phyloP scores from a whole-genome alignment of 208 protist species.

The Trypanosoma scelopori region DNA sequence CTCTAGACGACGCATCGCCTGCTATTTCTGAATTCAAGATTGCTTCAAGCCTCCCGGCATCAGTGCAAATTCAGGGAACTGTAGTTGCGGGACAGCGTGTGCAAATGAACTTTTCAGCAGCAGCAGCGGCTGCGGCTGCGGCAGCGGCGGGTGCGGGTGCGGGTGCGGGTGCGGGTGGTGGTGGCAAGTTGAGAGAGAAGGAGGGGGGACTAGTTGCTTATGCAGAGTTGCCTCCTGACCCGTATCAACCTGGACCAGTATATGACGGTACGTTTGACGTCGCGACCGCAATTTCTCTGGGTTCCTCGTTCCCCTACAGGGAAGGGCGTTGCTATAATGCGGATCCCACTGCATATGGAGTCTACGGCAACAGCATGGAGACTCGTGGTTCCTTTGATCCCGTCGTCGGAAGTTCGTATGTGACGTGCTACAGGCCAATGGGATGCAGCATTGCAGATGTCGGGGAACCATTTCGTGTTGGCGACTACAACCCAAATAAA shows the following conservation, averaged over 20 bases:
- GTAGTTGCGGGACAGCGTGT: slow-evolving; percentile 71
- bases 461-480: slow-evolving; percentile 42
- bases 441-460: slow-evolving; percentile 75
- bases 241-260: slow-evolving; percentile 48
- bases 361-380: slow-evolving; percentile 45
- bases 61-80: slow-evolving; percentile 26
- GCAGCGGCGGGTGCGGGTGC: no score
- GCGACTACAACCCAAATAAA: slow-evolving; percentile 57
- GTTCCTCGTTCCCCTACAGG: slow-evolving; percentile 37
- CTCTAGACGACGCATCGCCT: slow-evolving; percentile 37
- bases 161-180: no score
- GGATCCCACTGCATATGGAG: slow-evolving; percentile 24
- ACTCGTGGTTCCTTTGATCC: slow-evolving; percentile 74
- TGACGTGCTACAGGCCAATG: slow-evolving; percentile 70
- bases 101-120: slow-evolving; percentile 50
- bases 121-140: slow-evolving; percentile 22
- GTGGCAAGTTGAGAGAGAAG: no score
- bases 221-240: slow-evolving; percentile 31
- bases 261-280: slow-evolving; percentile 77
- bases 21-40: slow-evolving; percentile 43
- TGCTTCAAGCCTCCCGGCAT: slow-evolving; percentile 36
- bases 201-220: slow-evolving; percentile 22
- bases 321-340: slow-evolving; percentile 67
- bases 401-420: slow-evolving; percentile 33
- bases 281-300: slow-evolving; percentile 36